Conservation (phyloP, 352 stramenopile genomes). For the Peronospora tabacina region DNA sequence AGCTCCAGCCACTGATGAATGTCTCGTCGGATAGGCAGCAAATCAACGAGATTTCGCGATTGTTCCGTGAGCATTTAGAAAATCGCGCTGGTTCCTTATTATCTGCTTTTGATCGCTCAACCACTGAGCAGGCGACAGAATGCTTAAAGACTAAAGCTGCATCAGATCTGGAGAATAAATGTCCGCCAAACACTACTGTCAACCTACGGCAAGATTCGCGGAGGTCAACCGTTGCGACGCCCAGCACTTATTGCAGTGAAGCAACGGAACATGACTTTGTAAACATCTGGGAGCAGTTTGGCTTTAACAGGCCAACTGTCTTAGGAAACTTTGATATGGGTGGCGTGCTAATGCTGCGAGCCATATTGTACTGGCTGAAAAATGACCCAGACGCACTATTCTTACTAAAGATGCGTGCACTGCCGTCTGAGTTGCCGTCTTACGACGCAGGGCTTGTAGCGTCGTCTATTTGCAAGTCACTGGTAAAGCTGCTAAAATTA, state of each 20-base stretch:
- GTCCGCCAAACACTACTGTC: neutral
- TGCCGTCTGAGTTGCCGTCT: conserved; percentile 47
- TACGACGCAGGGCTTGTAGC: conserved; percentile 65
- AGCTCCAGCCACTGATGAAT: conserved; percentile 56
- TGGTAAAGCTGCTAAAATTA: conserved; percentile 68
- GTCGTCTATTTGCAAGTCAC: conserved; percentile 57
- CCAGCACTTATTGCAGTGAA: conserved; percentile 18
- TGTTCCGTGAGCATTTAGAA: conserved; percentile 43
- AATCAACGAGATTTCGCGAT: conserved; percentile 52
- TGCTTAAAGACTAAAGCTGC: conserved; percentile 8
- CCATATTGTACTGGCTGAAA: conserved; percentile 59
- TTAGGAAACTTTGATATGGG: conserved; percentile 76
- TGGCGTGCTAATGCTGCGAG: conserved; percentile 58
- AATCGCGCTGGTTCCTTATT: conserved; percentile 2
- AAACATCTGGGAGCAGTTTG: conserved; percentile 66
- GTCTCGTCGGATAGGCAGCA: conserved; percentile 60
- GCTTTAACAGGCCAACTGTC: conserved; percentile 56
- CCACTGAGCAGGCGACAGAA: conserved; percentile 1
- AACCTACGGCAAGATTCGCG: conserved; percentile 17
- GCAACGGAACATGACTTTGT: conserved; percentile 29
- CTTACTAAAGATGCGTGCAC: conserved; percentile 41
- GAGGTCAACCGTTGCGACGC: conserved; percentile 5
- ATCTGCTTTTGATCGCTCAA: conserved; percentile 5
- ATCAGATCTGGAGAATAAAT: conserved; percentile 6
- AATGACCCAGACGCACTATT: conserved; percentile 39